phyloP scores from a whole-genome alignment of 805 yeast genomes.

The Kurtzmaniella cleridarum region DNA sequence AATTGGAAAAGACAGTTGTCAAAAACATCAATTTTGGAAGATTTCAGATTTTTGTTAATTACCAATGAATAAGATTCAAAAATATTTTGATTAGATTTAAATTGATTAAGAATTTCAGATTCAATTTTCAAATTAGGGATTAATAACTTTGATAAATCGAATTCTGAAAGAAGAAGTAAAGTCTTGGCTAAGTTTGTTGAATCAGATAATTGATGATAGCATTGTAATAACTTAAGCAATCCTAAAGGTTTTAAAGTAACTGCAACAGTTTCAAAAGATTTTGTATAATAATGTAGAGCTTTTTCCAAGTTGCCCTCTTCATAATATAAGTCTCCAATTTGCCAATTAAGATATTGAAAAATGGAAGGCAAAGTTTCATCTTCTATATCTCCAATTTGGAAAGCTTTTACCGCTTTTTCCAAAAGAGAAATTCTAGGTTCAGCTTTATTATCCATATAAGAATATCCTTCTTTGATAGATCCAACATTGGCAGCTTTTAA shows the following conservation, averaged over 20 bases:
- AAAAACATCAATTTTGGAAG: conserved; percentile 10
- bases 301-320: conserved; percentile 5
- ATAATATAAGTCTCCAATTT: conserved; percentile 46
- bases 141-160: no score
- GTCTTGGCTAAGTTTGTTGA: conserved; percentile 5
- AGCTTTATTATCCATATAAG: conserved; percentile 3
- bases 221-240: conserved; percentile 31
- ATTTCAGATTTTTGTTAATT: conserved; percentile 6
- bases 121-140: conserved; percentile 4
- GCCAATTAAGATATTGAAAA: conserved; percentile 35
- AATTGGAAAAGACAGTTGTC: conserved; percentile 19
- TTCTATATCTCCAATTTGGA: neutral
- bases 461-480: conserved; percentile 32
- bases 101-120: conserved; percentile 1
- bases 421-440: conserved; percentile 21
- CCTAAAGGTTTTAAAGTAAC: conserved; percentile 18
- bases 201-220: conserved; percentile 28
- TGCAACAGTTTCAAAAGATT: conserved; percentile 2
- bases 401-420: conserved; percentile 20
- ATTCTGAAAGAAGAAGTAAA: no score
- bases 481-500: conserved; percentile 17
- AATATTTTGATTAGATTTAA: conserved; percentile 5
- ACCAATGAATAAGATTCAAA: conserved; percentile 14
- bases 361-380: neutral
- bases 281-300: conserved; percentile 18